Base-by-base conservation (phyloP, 805 yeast genomes). In the Cyberlindnera samutprakarnensis region DNA sequence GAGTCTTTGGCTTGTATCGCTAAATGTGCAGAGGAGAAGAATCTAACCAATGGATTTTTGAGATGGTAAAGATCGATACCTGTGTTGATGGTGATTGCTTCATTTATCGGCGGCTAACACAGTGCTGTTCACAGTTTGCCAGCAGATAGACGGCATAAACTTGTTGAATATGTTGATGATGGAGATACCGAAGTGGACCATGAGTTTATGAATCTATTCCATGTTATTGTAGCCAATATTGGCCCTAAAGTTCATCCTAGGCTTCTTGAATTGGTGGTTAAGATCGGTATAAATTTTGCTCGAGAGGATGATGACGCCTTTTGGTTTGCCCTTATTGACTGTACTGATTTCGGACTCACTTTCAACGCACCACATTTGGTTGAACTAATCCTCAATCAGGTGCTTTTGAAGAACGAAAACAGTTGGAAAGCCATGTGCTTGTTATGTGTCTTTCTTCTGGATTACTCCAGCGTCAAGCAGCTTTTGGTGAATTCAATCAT, bases 391-490 rank as follows among this genome's bases (percentile, higher is more conserved):
- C 21, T 41, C 4, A 32, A 39, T 1, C 42, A 39, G 17, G 31
- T 32, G 8, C 11, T 42, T 6, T n/a, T 28, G 4, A 20, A 18
- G 8, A 33, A 33, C 24, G 17, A 30, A 6, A 40, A 42, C 20
- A 47, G 51, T 18, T 51, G 55, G 55, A 51, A 49, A 32, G 54
- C 50, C 4, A 38, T 46, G 2, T 49, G 51, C 20, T 25, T 49
- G 9, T 29, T 51, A 25, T 49, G 51, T 23, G 43, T 43, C 9
- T 33, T 51, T 28, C 33, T 46, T n/a, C 46, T 43, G 26, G 51
- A 50, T 25, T 50, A 47, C 25, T 7, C 37, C 6, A 14, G 35
- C 16, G 27, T 37, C 7, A 37, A 30, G 13, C 13, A 18, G 2
- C 14, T 16, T 5, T 16, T 19, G 1, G 22, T 13, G 5, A 18